A percentile compares a stretch with the other conserved stretches of the same genome.
These are phyloP conservation scores for Croton laevigatus DNA, from an alignment of 441 rosid genomes.

Conservation along the genomic window DNA sequence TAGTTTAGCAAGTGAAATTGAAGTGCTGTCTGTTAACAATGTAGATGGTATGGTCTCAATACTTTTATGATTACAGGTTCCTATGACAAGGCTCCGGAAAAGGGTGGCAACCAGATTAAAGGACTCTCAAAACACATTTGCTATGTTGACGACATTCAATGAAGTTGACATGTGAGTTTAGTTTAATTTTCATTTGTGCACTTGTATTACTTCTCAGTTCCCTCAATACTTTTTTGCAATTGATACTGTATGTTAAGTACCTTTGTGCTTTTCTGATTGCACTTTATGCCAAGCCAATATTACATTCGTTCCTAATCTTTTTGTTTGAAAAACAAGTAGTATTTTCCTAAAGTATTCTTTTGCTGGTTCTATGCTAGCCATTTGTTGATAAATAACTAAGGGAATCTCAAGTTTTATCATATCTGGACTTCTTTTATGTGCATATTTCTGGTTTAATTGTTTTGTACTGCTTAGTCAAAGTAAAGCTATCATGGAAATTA, in stretches of 20 bases:
- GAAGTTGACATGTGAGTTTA: slow-evolving; percentile 94
- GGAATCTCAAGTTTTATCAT: neutral
- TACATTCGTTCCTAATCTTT: slow-evolving; percentile 3
- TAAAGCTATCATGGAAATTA: neutral
- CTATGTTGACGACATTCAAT: slow-evolving; percentile 92
- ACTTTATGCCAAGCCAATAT: neutral
- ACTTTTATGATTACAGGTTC: slow-evolving; percentile 58
- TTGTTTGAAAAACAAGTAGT: neutral
- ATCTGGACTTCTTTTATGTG: neutral
- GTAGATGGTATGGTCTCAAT: slow-evolving; percentile 22
- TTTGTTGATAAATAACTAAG: neutral
- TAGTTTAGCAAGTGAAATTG: neutral
- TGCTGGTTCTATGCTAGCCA: neutral
- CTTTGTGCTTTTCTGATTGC: neutral
- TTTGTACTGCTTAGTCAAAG: neutral
- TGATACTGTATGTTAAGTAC: neutral
- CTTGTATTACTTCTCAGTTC: neutral
- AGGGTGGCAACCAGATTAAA: slow-evolving; percentile 85
- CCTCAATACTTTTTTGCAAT: neutral
- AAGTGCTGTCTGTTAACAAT: slow-evolving; percentile 1
- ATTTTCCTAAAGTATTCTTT: neutral
- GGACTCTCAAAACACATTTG: slow-evolving; percentile 95
- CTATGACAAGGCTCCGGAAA: slow-evolving; percentile 96
- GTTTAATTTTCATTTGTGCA: neutral
- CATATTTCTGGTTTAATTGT: slow-evolving; percentile 4